Base-by-base conservation (phyloP, 768 basidiomycete species). In the Tubosaeta brunneosetosa region DNA sequence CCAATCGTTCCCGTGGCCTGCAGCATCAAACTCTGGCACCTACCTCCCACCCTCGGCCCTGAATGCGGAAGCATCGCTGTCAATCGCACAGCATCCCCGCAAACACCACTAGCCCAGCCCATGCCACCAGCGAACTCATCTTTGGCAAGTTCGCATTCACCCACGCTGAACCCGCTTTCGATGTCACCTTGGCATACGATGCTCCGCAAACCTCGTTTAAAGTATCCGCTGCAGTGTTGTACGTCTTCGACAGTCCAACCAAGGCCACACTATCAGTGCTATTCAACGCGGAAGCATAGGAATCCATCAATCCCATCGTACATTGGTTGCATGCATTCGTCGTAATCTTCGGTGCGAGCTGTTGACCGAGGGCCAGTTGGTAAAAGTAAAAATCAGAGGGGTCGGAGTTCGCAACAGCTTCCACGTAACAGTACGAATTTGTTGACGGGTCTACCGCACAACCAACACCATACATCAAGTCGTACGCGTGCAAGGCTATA, bases 321-420 rank as follows among this genome's bases (percentile, higher is more conserved):
- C 90, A 92, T 5, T 74, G 52, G 3, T 81, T 84, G 65, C 90
- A 92, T 14, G 80, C 74, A 16, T 77, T 78, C 16, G 60, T 67
- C 14, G 78, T 73, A 19, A 69, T 68, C 51, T 49, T 51, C 4
- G 75, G 72, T 6, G 84, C 83, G 1, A 89, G 70, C 11, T 60
- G 50, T 22, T 74, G 69, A 12, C 84, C 88, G 11, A 85, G 76
- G 3, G 85, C 84, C 11, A 92, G 75, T 33, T 73, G 67, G 72
- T 88, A 93, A 66, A 83, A 80, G 73, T 84, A 89, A n/a, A 83
- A 66, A 63, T 88, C 87, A 19, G 82, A 77, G 0, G 86, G 80
- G 52, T 82, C 80, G 3, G 74, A 31, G 55, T 74, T 74, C 32
- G 70, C 73, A 19, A 81, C 77, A 13, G 90, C 87, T 55, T 83